Base-by-base conservation (phyloP, 179 eudicot species). In the Spergularia azorica region DNA sequence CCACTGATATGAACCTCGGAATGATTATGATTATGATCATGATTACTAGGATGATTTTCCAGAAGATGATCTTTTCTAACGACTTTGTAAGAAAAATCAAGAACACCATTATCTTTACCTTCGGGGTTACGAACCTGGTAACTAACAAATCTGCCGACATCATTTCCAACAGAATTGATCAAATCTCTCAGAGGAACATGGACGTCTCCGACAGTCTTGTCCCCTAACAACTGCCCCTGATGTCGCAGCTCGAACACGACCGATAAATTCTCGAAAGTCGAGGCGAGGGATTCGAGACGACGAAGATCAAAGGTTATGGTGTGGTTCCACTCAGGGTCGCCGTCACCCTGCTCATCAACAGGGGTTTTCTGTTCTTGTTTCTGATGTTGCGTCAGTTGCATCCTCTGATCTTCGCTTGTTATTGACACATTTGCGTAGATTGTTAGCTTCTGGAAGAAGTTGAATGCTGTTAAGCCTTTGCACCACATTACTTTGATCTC, bases 401-500 rank as follows among this genome's bases (percentile, higher is more conserved):
- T 10, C 5, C 50, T 60, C 1, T 71, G 12, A 41, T 76, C 79
- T 74, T 66, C 75, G 20, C 60, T n/a, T 15, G 51, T 50, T 69
- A 87, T 72, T 6, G 83, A 87, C 13, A 63, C 85, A 8, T 65
- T 21, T 9, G 85, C 83, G 41, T 83, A 83, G 16, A 87, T 58
- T 67, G 82, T 36, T 1, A 87, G 86, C 62, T 85, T 87, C 58
- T 87, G 88, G 82, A 87, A 87, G 82, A 83, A 85, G 77, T 87
- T 87, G 79, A 87, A 87, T 18, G 88, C 64, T 72, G 79, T 67
- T 66, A 87, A 62, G 36, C 80, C 85, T 81, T 81, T 77, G 57
- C 88, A 83, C 57, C 76, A 75, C 64, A 85, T 63, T 54, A 81
- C 65, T 73, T 79, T 85, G 71, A 85, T 80, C 6, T 87, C 81